Evolutionary conservation across 208 protist species (phyloP).

Genomic region (Herpetomonas tarakana): DNA sequence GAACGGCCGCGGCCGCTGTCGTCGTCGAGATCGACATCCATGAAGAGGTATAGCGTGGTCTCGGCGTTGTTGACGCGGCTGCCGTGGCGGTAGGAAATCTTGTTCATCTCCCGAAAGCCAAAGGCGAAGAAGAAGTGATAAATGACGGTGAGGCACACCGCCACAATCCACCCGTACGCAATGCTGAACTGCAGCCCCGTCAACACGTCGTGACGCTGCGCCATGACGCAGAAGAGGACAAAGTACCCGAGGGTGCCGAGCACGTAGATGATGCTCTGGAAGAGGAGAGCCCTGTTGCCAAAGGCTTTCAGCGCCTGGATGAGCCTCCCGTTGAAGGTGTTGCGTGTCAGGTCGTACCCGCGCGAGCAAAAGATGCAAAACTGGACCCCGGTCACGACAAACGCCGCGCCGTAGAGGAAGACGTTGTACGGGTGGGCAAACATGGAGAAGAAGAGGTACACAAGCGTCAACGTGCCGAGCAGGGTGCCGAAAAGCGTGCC

Average conservation of each 20-base stretch:
- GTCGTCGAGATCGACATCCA: conserved; percentile 47
- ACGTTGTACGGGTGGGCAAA: conserved; percentile 50
- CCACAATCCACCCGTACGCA: conserved; percentile 66
- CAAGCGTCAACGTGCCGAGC: conserved; percentile 33
- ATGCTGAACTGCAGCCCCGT: conserved; percentile 56
- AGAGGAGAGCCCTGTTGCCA: conserved; percentile 26
- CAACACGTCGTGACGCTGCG: conserved; percentile 35
- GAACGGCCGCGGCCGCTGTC: conserved; percentile 17
- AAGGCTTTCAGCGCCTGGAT: conserved; percentile 42
- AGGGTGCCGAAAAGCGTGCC: conserved; percentile 47
- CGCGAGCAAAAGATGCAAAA: conserved; percentile 53
- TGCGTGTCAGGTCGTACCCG: conserved; percentile 55
- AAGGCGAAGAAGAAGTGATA: conserved; percentile 62
- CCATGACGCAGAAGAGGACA: conserved; percentile 60
- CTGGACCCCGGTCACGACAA: conserved; percentile 41
- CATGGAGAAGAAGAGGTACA: conserved; percentile 62
- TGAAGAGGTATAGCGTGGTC: conserved; percentile 41
- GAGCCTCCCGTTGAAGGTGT: conserved; percentile 53
- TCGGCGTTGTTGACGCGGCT: conserved; percentile 58
- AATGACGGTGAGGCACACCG: conserved; percentile 52
- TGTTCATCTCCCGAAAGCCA: conserved; percentile 33
- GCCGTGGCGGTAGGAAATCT: conserved; percentile 36
- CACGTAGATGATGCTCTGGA: conserved; percentile 40
- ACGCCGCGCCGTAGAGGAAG: conserved; percentile 52
- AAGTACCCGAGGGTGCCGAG: conserved; percentile 34